These are phyloP conservation scores for Boeremia lycopersici DNA, from an alignment of 2,329 filamentous ascomycete species.

Conservation along the genomic window DNA sequence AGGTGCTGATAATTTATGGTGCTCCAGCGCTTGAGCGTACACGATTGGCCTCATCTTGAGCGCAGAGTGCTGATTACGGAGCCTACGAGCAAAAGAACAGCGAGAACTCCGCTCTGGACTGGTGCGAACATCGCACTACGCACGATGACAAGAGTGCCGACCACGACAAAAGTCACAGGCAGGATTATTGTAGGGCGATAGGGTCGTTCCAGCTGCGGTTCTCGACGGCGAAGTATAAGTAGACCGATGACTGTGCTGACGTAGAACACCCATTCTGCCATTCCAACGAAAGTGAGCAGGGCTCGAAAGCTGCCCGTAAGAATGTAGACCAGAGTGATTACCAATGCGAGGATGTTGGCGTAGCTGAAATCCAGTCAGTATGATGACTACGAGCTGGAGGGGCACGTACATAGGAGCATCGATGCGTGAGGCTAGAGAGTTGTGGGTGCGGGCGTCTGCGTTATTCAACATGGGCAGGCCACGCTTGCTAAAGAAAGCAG, in stretches of 20 bases:
- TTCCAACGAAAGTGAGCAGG: constrained; percentile 59
- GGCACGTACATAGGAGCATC: constrained; percentile 43
- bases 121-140: constrained; percentile 66
- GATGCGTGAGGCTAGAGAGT: constrained; percentile 16
- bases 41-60: constrained; percentile 17
- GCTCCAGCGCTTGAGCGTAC: not conserved
- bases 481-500: constrained; percentile 37
- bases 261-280: constrained; percentile 64
- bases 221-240: constrained; percentile 61
- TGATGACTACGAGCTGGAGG: not conserved
- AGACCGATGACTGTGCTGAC: constrained; percentile 66
- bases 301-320: constrained; percentile 66
- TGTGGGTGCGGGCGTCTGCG: constrained; percentile 9
- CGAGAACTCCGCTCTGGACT: constrained; percentile 58
- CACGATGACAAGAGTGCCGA: constrained; percentile 65
- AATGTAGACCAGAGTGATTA: constrained; percentile 61
- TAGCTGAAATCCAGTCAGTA: constrained; percentile 28
- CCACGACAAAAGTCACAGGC: constrained; percentile 60
- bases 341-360: constrained; percentile 35
- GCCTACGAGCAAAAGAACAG: constrained; percentile 59
- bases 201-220: constrained; percentile 61
- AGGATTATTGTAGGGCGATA: constrained; percentile 61
- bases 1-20: not conserved
- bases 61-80: constrained; percentile 45
- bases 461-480: constrained; percentile 28